phyloP scores from a whole-genome alignment of 2,329 filamentous ascomycete species.

The Epicoccum nigrum region DNA sequence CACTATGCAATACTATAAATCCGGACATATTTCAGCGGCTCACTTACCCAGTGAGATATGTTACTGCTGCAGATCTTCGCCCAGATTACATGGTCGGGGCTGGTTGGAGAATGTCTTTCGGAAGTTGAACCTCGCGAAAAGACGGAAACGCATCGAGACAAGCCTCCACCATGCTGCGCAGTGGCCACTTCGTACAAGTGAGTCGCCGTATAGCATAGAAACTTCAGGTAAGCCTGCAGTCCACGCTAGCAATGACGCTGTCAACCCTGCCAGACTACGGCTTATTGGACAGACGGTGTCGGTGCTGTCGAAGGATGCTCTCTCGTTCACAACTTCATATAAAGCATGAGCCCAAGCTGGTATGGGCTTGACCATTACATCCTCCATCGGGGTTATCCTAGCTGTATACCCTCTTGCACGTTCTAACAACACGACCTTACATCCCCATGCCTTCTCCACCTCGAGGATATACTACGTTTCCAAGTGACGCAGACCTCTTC shows the following conservation, averaged over 20 bases:
- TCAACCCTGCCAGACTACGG: slow-evolving; percentile 14
- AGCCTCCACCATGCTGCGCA: slow-evolving; percentile 27
- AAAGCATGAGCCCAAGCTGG: slow-evolving; percentile 32
- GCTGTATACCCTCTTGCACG: too few species aligned
- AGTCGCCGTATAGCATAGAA: slow-evolving; percentile 31
- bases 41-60: neutral
- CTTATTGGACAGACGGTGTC: slow-evolving; percentile 15
- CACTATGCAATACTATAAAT: slow-evolving; percentile 2
- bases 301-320: slow-evolving; percentile 17
- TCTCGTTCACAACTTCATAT: slow-evolving; percentile 25
- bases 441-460: slow-evolving; percentile 42
- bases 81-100: slow-evolving; percentile 1
- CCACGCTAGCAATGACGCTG: slow-evolving; percentile 32
- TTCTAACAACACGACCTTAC: neutral
- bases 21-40: slow-evolving; percentile 9
- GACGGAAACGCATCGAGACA: slow-evolving; percentile 21
- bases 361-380: neutral
- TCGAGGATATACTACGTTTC: slow-evolving; percentile 42
- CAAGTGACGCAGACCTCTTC: slow-evolving; percentile 45
- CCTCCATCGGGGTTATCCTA: neutral
- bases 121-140: slow-evolving; percentile 23
- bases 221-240: slow-evolving; percentile 32
- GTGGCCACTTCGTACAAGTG: slow-evolving; percentile 23
- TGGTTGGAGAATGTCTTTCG: slow-evolving; percentile 10
- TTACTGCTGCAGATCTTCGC: slow-evolving; percentile 14